These are phyloP conservation scores for Fulvia fulva DNA, from an alignment of 2,329 filamentous ascomycete species.

Conservation along the genomic window DNA sequence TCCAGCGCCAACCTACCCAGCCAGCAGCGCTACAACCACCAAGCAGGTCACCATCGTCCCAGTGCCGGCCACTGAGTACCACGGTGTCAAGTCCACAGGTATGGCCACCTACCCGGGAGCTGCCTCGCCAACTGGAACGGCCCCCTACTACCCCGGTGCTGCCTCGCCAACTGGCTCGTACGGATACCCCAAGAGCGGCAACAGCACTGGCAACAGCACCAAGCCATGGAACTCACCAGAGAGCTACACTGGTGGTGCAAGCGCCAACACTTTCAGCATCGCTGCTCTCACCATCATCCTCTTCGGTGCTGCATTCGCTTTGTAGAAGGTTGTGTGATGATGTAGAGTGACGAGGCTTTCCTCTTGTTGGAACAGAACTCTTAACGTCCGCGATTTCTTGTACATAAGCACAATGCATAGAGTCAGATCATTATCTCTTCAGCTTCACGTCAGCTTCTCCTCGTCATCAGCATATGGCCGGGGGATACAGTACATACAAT, in stretches of 20 bases:
- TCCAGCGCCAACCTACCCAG: neutral
- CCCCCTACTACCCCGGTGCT: neutral
- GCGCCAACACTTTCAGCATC: neutral
- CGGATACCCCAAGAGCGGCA: too few relatives aligned
- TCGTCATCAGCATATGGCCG: too few relatives aligned
- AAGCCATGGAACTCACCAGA: neutral
- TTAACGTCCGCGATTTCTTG: neutral
- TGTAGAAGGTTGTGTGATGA: neutral
- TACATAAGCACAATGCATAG: neutral
- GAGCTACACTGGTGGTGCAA: neutral
- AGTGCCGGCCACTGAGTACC: neutral
- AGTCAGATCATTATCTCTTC: neutral
- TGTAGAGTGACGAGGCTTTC: neutral
- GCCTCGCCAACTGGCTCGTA: too few relatives aligned
- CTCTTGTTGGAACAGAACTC: neutral
- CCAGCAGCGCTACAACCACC: neutral
- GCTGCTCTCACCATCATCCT: neutral
- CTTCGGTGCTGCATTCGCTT: neutral
- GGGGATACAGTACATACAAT: too few relatives aligned
- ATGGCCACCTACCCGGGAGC: neutral
- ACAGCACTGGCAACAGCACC: neutral
- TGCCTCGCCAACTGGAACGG: neutral
- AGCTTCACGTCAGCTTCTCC: too few relatives aligned
- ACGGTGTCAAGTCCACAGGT: too few relatives aligned
- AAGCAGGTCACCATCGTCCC: neutral